Percentiles rank a stretch among this genome's conserved stretches.
Evolutionary conservation across 2,329 filamentous ascomycete genomes (phyloP).

Genomic region (Colletotrichum navitas): DNA sequence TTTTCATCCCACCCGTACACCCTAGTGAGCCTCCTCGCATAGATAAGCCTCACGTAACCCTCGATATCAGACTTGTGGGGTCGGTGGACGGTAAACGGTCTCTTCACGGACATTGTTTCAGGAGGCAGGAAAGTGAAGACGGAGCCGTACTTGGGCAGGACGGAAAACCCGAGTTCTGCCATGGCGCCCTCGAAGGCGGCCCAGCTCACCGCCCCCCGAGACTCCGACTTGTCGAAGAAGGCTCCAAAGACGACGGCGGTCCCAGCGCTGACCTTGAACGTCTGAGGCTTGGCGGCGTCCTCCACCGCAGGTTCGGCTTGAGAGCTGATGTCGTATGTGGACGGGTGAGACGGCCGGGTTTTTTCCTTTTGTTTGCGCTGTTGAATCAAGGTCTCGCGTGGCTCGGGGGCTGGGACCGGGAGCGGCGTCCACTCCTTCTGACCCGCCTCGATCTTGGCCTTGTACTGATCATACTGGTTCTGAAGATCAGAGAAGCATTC

Average conservation of each 20-base stretch:
- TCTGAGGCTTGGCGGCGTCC: not conserved
- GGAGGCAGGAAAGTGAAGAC: slow-evolving; percentile 56
- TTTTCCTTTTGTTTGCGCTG: slow-evolving; percentile 58
- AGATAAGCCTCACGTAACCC: slow-evolving; percentile 47
- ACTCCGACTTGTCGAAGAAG: slow-evolving; percentile 49
- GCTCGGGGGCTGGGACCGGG: slow-evolving; percentile 41
- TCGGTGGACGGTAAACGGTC: slow-evolving; percentile 53
- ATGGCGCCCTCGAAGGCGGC: slow-evolving; percentile 56
- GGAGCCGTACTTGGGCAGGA: slow-evolving; percentile 56
- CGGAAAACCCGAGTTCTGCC: slow-evolving; percentile 56
- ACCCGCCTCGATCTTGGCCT: slow-evolving; percentile 22
- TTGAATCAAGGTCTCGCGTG: slow-evolving; percentile 47
- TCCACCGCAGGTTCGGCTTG: not conserved
- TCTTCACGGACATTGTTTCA: slow-evolving; percentile 44
- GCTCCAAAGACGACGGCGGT: slow-evolving; percentile 55
- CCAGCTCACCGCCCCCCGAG: slow-evolving; percentile 53
- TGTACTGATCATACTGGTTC: slow-evolving; percentile 46
- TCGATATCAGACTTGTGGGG: slow-evolving; percentile 55
- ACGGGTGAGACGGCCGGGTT: slow-evolving; percentile 55
- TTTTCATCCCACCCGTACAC: slow-evolving; percentile 53
- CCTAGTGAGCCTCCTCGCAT: slow-evolving; percentile 50
- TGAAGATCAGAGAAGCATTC: slow-evolving; percentile 53
- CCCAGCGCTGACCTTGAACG: slow-evolving; percentile 54
- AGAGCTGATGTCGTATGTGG: slow-evolving; percentile 50
- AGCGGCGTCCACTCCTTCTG: slow-evolving; percentile 42